Evolutionary conservation across 192 early-diverging fungal genomes (phyloP), one percentile per base, ranked within the genome.

Genomic region (Jimgerdemannia flammicorona): DNA sequence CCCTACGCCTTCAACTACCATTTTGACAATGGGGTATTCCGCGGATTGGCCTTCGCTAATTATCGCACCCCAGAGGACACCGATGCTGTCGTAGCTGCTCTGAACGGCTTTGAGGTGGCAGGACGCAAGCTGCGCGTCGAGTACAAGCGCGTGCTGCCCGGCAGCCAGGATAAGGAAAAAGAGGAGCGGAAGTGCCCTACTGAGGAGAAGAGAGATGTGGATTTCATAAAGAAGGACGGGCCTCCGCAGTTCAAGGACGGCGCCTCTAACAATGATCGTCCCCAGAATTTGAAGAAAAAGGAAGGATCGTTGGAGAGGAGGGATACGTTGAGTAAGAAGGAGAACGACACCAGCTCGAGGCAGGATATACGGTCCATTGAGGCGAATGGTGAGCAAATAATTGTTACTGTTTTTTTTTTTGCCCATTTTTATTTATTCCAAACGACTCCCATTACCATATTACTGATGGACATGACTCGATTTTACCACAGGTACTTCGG

Each of bases 1-100:
- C 91, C 93, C 14, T 92, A 92, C 79, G 93, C 93, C 29, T 91
- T 94, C 81, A 94, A 94, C 80, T 94, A 94, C 75, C 93, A 94
- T 75, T 94, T 91, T 78, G 93, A 94, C 77, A 90, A 90, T 70
- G 87, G 91, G 44, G 84, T 93, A 64, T 94, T 94, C 84, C 89
- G 93, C 74, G 93, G 93, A 6, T 79, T 94, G 71, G 91, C 91
- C 4, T 94, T 94, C 87, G 93, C 92, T 42, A 94, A 94, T 79
- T 94, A 93, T 72, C 85, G 91, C 40, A 91, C 90, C 0, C 87
- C 91, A 20, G 89, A 94, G 75, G 93, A 94, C 79, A 89, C 93
- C 0, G 91, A 90, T 69, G 74, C 88, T 43, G 91, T 92, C 11
- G 87, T 90, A 41, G 83, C 88, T 39, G 80, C 87, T 20, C 84